A percentile compares a stretch with the other conserved stretches of the same genome.
These are phyloP conservation scores for Pythium utonaiense DNA, from an alignment of 352 stramenopile genomes.

Conservation along the genomic window DNA sequence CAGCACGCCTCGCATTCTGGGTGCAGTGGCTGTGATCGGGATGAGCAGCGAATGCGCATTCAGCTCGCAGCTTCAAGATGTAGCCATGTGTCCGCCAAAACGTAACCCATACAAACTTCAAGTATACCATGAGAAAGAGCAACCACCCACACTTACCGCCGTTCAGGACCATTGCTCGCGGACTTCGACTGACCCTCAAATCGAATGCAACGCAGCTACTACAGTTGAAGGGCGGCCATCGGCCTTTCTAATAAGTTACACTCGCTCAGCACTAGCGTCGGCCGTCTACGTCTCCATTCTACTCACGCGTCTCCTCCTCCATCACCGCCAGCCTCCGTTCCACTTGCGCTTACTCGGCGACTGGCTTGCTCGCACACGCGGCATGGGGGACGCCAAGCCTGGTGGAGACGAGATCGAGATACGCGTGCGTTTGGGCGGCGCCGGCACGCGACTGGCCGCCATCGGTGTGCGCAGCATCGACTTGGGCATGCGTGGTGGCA, in stretches of 20 bases:
- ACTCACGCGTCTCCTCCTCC: not conserved
- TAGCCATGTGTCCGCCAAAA: not conserved
- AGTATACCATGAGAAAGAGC: not conserved
- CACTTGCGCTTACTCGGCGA: conserved; percentile 50
- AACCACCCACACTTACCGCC: too few species aligned
- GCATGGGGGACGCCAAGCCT: conserved; percentile 24
- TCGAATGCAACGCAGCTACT: too few species aligned
- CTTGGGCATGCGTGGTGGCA: conserved; percentile 26
- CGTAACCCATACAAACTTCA: not conserved
- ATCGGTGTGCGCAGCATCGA: conserved; percentile 26
- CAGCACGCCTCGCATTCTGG: too few species aligned
- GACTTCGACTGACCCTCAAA: too few species aligned
- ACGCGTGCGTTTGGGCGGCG: not conserved
- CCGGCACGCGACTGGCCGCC: conserved; percentile 29
- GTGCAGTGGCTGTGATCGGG: too few species aligned
- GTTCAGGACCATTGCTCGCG: too few species aligned
- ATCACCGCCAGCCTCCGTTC: conserved; percentile 58
- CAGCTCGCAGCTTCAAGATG: not conserved
- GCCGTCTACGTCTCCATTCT: too few species aligned
- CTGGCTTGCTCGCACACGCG: not conserved
- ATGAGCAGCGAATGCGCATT: not conserved
- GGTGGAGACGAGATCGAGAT: conserved; percentile 15
- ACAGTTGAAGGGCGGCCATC: not conserved
- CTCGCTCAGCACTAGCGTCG: not conserved
- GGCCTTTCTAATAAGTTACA: conserved; percentile 1